Evolutionary conservation across 2,329 filamentous ascomycete genomes (phyloP).

Genomic region (Fusarium sp.): DNA sequence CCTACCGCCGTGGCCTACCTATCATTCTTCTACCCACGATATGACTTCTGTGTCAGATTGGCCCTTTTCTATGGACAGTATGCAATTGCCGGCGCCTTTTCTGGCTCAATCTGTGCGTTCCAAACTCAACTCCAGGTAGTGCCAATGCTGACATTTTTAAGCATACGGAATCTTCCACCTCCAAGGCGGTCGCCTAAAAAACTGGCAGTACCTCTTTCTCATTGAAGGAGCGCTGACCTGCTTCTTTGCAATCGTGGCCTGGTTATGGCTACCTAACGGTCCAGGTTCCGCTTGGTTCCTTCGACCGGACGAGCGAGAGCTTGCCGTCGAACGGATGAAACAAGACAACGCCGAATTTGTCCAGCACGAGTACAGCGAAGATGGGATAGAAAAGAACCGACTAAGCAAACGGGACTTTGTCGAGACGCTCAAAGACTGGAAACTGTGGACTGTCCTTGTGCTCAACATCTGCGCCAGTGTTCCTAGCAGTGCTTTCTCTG

Average conservation of each 20-base stretch:
- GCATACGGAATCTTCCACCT: slow-evolving; percentile 47
- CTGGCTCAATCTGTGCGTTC: slow-evolving; percentile 43
- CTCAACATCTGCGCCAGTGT: slow-evolving; percentile 46
- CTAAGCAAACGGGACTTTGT: slow-evolving; percentile 40
- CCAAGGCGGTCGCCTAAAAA: slow-evolving; percentile 54
- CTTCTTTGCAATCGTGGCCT: slow-evolving; percentile 43
- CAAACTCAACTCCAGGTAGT: background rate
- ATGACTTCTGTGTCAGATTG: slow-evolving; percentile 42
- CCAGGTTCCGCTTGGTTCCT: slow-evolving; percentile 46
- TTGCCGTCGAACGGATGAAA: slow-evolving; percentile 40
- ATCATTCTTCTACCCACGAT: slow-evolving; percentile 43
- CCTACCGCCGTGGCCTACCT: slow-evolving; percentile 45
- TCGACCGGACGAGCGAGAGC: slow-evolving; percentile 30
- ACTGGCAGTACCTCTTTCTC: slow-evolving; percentile 76
- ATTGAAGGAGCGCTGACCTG: slow-evolving; percentile 67
- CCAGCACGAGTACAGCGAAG: slow-evolving; percentile 42
- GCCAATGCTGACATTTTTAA: slow-evolving; percentile 12
- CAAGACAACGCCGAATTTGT: slow-evolving; percentile 42
- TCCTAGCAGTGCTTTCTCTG: slow-evolving; percentile 43
- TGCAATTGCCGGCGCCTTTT: slow-evolving; percentile 44
- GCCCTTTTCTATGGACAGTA: slow-evolving; percentile 47
- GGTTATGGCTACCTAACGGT: slow-evolving; percentile 42
- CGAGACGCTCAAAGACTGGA: slow-evolving; percentile 46
- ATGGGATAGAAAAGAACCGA: slow-evolving; percentile 42
- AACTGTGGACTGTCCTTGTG: slow-evolving; percentile 41